phyloP scores from a whole-genome alignment of 805 yeast species.

The Metschnikowia aberdeeniae region DNA sequence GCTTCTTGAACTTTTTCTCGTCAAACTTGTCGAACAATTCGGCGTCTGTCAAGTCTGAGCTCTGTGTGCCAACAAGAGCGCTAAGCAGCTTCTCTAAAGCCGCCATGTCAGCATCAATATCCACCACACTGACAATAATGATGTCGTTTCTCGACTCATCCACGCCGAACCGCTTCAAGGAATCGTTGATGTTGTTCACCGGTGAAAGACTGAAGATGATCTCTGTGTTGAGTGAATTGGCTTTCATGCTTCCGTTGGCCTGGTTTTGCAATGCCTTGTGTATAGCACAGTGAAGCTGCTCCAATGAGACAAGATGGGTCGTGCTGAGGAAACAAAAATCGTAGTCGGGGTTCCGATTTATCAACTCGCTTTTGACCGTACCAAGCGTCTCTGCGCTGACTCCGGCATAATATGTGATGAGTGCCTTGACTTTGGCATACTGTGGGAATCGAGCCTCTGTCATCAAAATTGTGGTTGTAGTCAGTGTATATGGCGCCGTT shows the following conservation, averaged over 20 bases:
- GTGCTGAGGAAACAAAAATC: conserved; percentile 69
- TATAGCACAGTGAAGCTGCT: conserved; percentile 58
- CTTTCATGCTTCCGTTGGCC: conserved; percentile 46
- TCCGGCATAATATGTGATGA: conserved; percentile 41
- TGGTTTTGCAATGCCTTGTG: conserved; percentile 58
- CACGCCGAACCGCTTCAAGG: conserved; percentile 67
- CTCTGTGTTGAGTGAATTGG: conserved; percentile 69
- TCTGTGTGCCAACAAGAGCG: conserved; percentile 13
- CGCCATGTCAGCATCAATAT: conserved; percentile 14
- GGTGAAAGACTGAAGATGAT: conserved; percentile 67
- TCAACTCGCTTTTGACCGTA: conserved; percentile 42
- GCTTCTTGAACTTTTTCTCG: conserved; percentile 29
- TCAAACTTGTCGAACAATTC: conserved; percentile 21
- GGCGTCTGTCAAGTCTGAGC: conserved; percentile 23
- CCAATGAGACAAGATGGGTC: conserved; percentile 50
- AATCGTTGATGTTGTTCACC: conserved; percentile 66
- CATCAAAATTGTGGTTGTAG: neutral
- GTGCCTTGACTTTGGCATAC: conserved; percentile 35
- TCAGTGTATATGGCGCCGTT: neutral
- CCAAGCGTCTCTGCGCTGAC: conserved; percentile 38
- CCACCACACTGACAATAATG: conserved; percentile 48
- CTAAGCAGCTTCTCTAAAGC: conserved; percentile 27
- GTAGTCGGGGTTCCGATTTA: conserved; percentile 43
- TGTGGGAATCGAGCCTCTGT: conserved; percentile 40
- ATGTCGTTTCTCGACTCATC: conserved; percentile 44